Percentiles rank a stretch among this genome's conserved stretches.
Conservation (phyloP, 768 basidiomycete species). For the Suillus sp. region DNA sequence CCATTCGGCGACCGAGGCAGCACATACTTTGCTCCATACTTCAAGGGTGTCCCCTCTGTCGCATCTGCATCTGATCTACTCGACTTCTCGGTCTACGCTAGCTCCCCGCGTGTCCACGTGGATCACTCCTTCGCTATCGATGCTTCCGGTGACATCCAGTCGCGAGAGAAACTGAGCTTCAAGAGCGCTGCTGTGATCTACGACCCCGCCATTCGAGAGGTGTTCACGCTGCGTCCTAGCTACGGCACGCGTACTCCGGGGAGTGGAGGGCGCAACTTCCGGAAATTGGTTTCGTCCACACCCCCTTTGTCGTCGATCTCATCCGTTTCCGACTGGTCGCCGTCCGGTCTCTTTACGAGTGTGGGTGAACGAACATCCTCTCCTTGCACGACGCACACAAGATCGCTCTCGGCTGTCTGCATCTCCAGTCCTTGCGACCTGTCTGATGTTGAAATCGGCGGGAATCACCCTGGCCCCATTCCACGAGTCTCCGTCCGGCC, state of each 20-base stretch:
- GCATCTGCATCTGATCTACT: constrained; percentile 13
- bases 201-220: constrained; percentile 15
- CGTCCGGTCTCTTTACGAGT: background rate
- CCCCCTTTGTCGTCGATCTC: background rate
- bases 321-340: background rate
- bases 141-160: background rate
- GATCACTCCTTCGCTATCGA: background rate
- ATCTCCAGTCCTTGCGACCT: background rate
- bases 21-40: constrained; percentile 3
- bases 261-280: background rate
- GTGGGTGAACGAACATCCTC: background rate
- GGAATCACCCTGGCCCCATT: background rate
- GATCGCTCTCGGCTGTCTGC: background rate
- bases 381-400: background rate
- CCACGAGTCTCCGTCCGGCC: background rate
- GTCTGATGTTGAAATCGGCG: too few species aligned
- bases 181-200: constrained; percentile 9
- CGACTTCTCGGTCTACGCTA: constrained; percentile 6
- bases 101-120: background rate
- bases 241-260: constrained; percentile 19
- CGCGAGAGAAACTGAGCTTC: background rate
- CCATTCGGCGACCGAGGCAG: constrained; percentile 10
- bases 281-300: background rate
- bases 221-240: constrained; percentile 14
- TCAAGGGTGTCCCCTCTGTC: constrained; percentile 10